Base-by-base conservation (phyloP, 2,329 filamentous ascomycete genomes). In the Coleophoma crateriformis region DNA sequence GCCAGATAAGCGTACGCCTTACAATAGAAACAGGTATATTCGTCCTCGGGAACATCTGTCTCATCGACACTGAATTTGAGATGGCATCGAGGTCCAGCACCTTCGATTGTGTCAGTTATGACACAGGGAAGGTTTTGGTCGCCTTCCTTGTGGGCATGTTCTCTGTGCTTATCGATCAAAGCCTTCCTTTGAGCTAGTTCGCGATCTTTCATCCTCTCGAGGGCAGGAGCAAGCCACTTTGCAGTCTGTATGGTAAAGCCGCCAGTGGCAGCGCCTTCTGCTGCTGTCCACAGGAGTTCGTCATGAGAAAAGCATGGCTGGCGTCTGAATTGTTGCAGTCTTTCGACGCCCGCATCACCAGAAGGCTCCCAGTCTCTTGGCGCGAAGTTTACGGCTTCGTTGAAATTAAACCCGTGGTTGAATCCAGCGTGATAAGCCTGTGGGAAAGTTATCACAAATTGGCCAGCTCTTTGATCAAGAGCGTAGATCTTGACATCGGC, bases 331-430 rank as follows among this genome's bases (percentile, higher is more conserved):
- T 85, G 79, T 59, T 94, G 89, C 32, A 97, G 74, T 56, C 92
- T 80, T 60, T 92, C 85, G 1, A 97, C 91, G 1, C 94, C 91
- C 27, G 84, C 79, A 49, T 92, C 84, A 2, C 94, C 94, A 64
- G 84, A 95, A 0, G 90, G 90, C 62, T 99, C 94, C 94, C 94
- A 99, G 61, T 99, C 94, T 27, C 76, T 78, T 0, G 94, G 94
- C 0, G 94, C 94, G 69, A 99, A 99, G 65, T 99, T 99, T 59
- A 99, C 94, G 5, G 94, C 94, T 67, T 99, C 94, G 60, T 99
- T 99, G 69, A 96, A 95, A 65, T 99, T 99, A 74, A 99, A 99
- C 0, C 88, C 94, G 61, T 99, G 94, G 61, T 99, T 99, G 71
- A 99, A 99, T 0, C 94, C 94, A 6, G 94, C 92, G 65, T 99